Evolutionary conservation across 805 yeast species (phyloP).

Genomic region (Scheffersomyces amazonensis): DNA sequence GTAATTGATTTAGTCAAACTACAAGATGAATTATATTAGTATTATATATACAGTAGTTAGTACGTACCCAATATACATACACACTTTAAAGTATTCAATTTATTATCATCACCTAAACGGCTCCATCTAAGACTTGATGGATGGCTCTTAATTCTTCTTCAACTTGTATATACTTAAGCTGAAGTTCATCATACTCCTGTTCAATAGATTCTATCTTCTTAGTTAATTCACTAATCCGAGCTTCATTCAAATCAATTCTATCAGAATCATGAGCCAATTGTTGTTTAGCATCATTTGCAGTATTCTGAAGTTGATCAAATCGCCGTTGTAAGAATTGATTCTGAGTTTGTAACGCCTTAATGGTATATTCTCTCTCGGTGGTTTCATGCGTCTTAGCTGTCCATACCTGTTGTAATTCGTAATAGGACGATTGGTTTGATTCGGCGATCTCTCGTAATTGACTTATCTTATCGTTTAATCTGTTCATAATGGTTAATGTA

Average conservation of each 20-base stretch:
- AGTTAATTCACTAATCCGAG: slow-evolving; percentile 2
- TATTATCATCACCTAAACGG: too few species aligned
- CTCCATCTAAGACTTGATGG: slow-evolving; percentile 9
- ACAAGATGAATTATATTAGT: too few species aligned
- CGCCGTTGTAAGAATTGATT: slow-evolving; percentile 2
- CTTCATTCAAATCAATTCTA: slow-evolving; percentile 3
- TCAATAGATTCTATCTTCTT: slow-evolving; percentile 11
- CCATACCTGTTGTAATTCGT: slow-evolving; percentile 8
- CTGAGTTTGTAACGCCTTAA: slow-evolving; percentile 8
- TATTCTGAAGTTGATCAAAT: not conserved
- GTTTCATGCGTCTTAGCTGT: slow-evolving; percentile 7
- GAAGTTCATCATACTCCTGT: slow-evolving; percentile 6
- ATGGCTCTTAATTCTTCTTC: slow-evolving; percentile 11
- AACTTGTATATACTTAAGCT: slow-evolving; percentile 3
- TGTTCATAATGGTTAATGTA: too few species aligned
- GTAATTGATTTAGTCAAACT: too few species aligned
- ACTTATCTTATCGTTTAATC: slow-evolving; percentile 11
- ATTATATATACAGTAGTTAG: too few species aligned
- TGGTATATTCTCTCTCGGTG: slow-evolving; percentile 12
- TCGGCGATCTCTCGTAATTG: slow-evolving; percentile 10
- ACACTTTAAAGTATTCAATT: too few species aligned
- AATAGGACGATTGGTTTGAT: slow-evolving; percentile 9
- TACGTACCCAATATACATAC: too few species aligned
- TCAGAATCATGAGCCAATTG: slow-evolving; percentile 5
- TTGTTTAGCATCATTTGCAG: not conserved